Evolutionary conservation across 2,329 filamentous ascomycete species (phyloP).

Genomic region (Colletotrichum caudatum): DNA sequence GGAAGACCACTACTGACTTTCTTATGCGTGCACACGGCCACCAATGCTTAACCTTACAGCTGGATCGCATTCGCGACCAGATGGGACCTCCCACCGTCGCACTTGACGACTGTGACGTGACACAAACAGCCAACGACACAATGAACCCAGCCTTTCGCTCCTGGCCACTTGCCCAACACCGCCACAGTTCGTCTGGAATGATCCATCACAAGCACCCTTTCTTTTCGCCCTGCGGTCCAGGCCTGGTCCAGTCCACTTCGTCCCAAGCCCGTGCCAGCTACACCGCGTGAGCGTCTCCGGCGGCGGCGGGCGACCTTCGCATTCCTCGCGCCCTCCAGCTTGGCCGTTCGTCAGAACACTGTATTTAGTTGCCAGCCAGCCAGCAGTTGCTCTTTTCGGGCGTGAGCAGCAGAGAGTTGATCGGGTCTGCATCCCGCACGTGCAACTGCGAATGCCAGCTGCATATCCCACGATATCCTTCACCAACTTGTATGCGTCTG

Average conservation of each 20-base stretch:
- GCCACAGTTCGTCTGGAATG: slow-evolving; percentile 6
- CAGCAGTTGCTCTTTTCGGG: neutral
- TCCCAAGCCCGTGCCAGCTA: slow-evolving; percentile 4
- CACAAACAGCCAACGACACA: too few species aligned
- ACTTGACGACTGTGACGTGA: neutral
- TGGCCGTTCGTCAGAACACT: slow-evolving; percentile 20
- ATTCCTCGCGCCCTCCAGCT: neutral
- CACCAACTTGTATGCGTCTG: slow-evolving; percentile 9
- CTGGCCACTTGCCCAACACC: neutral
- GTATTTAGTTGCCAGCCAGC: neutral
- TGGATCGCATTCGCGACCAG: slow-evolving; percentile 34
- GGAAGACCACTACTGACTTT: neutral
- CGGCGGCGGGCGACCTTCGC: neutral
- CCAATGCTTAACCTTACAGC: neutral
- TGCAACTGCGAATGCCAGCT: neutral
- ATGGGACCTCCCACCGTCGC: slow-evolving; percentile 9
- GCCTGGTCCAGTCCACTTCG: slow-evolving; percentile 8
- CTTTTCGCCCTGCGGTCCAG: neutral
- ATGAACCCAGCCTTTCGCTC: too few species aligned
- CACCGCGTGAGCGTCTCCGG: neutral
- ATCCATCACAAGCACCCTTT: neutral
- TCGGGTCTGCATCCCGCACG: neutral
- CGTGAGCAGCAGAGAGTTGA: neutral
- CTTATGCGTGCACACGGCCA: neutral
- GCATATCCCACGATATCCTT: slow-evolving; percentile 5